A percentile compares a stretch with the other conserved stretches of the same genome.
phyloP scores from a whole-genome alignment of 371 early-diverging fungal genomes.

The Circinella minor region DNA sequence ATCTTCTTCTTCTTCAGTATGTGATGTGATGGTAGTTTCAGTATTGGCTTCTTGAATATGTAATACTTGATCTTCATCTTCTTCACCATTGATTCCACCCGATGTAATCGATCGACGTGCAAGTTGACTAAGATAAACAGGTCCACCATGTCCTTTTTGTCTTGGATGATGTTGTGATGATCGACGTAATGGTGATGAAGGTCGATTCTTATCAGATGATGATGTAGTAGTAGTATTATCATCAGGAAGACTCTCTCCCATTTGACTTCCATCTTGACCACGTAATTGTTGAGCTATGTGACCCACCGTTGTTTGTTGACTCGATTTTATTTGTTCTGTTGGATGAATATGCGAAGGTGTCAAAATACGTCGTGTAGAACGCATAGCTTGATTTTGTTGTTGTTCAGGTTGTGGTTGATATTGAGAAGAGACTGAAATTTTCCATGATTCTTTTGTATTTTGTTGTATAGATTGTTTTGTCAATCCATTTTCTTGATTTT shows the following conservation, averaged over 20 bases:
- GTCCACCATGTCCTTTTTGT: conserved; percentile 11
- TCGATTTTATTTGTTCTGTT: background rate
- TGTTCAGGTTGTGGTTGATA: background rate
- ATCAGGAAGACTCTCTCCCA: conserved; percentile 11
- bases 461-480: background rate
- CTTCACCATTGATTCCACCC: background rate
- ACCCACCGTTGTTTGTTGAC: conserved; percentile 26
- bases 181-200: background rate
- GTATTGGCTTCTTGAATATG: conserved; percentile 16
- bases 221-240: conserved; percentile 7
- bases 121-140: conserved; percentile 21
- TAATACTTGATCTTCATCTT: background rate
- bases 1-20: conserved; percentile 4
- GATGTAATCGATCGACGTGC: conserved; percentile 9
- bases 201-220: conserved; percentile 1
- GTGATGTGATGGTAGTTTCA: background rate
- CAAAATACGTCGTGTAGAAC: background rate
- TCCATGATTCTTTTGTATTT: background rate
- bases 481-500: conserved; percentile 1
- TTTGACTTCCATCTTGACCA: conserved; percentile 12
- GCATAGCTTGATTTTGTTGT: background rate
- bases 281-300: conserved; percentile 43
- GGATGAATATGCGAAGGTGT: conserved; percentile 1
- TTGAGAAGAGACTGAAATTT: background rate
- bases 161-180: background rate